Evolutionary conservation across 2,329 filamentous ascomycete species (phyloP), one percentile per base, ranked within the genome.

Genomic region (Fusarium multiceps): DNA sequence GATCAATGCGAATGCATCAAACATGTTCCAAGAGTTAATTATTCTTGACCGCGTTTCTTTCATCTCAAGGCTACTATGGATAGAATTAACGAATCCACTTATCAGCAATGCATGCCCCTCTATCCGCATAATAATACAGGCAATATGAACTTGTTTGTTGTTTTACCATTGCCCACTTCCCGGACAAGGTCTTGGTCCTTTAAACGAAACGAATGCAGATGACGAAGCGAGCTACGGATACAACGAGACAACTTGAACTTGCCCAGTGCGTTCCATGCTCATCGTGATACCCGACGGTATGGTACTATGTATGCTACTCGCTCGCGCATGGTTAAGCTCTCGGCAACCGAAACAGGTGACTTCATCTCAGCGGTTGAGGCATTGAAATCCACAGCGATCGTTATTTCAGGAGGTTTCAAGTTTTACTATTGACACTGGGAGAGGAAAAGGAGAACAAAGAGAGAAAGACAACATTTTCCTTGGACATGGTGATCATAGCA

Each of bases 61-160:
- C 34, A 30, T 23, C 28, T 30, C 28, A 30, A 30, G 49, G 18
- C 43, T 43, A n/a, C 21, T 48, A 27, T 40, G 14, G 14, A 14
- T 20, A 48, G n/a, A 49, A 48, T 34, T 16, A 28, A 9, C 14
- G 54, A 30, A 28, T n/a, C 42, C 54, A 49, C 32, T 56, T n/a
- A 27, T 46, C 49, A 63, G 46, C 48, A 25, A 47, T 63, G 23
- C n/a, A 47, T 63, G 20, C 30, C 42, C 13, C 58, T 28, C 21
- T 43, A 63, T 28, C 42, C 28, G 28, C 14, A 42, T 48, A 63
- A 56, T 40, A 61, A 43, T 49, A 57, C 21, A 57, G 37, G 55
- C 41, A 41, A 63, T 49, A 50, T 30, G 18, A n/a, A 25, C 16
- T 32, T 25, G 42, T 10, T 37, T 47, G 21, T 48, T 40, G 28